Percentiles rank a stretch among this genome's conserved stretches.
Conservation (phyloP, 2,329 filamentous ascomycete genomes). For the Exophiala xenobiotica region DNA sequence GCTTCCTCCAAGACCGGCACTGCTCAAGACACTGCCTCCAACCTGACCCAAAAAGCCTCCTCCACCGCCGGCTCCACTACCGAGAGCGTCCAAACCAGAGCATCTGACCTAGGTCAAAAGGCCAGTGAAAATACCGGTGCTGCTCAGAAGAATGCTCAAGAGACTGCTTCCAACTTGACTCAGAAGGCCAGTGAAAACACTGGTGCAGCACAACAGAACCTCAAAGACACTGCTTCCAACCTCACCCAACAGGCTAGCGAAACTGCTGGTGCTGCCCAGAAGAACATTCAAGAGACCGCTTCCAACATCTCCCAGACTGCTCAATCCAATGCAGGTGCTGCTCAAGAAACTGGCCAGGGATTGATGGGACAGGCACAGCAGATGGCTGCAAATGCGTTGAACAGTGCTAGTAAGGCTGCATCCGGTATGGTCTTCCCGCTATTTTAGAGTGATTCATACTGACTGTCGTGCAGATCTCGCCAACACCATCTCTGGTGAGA, state of each 20-base stretch:
- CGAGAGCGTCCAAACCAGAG: slow-evolving; percentile 10
- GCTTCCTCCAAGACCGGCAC: slow-evolving; percentile 11
- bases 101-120: slow-evolving; percentile 5
- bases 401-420: slow-evolving; percentile 26
- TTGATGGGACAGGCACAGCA: slow-evolving; percentile 27
- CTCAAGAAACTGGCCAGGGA: slow-evolving; percentile 14
- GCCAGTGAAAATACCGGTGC: slow-evolving; percentile 9
- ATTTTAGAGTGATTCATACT: slow-evolving; percentile 3
- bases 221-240: too few relatives aligned
- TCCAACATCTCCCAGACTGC: slow-evolving; percentile 2
- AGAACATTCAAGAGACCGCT: background rate
- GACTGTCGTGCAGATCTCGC: slow-evolving; percentile 24
- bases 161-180: background rate
- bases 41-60: slow-evolving; percentile 2
- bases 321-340: background rate
- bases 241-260: slow-evolving; percentile 3
- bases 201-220: too few relatives aligned
- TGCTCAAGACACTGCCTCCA: slow-evolving; percentile 5
- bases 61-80: slow-evolving; percentile 3
- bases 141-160: background rate
- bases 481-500: slow-evolving; percentile 26
- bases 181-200: slow-evolving; percentile 9
- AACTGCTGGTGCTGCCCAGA: background rate
- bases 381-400: slow-evolving; percentile 25
- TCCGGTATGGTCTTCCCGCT: slow-evolving; percentile 9